These are phyloP conservation scores for Alternaria alternata DNA, from an alignment of 2,329 filamentous ascomycete species.

Conservation along the genomic window DNA sequence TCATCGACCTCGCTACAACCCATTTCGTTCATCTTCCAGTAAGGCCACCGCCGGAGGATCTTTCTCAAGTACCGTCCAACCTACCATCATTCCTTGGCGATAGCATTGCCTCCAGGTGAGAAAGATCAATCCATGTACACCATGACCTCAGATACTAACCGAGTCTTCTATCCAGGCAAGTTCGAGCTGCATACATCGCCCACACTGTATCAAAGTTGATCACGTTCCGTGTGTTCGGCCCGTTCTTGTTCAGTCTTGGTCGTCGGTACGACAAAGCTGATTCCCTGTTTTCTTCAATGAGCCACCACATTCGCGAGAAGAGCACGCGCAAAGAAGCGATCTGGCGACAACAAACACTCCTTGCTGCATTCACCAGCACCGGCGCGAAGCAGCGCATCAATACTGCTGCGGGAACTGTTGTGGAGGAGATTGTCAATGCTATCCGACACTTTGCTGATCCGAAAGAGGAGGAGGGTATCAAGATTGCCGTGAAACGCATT, in stretches of 20 bases:
- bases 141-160: not conserved
- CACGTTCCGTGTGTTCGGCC: conserved; percentile 64
- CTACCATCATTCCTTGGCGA: conserved; percentile 65
- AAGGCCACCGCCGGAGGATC: conserved; percentile 59
- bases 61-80: conserved; percentile 60
- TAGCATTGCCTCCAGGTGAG: conserved; percentile 57
- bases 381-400: conserved; percentile 66
- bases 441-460: conserved; percentile 63
- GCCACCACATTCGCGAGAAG: conserved; percentile 64
- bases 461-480: conserved; percentile 59
- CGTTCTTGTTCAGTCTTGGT: conserved; percentile 65
- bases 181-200: conserved; percentile 63
- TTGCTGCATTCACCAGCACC: conserved; percentile 64
- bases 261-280: conserved; percentile 65
- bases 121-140: not conserved
- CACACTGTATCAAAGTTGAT: conserved; percentile 66
- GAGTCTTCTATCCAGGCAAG: conserved; percentile 46
- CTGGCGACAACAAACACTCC: conserved; percentile 66
- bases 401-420: conserved; percentile 62
- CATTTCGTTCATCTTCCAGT: conserved; percentile 62
- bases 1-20: conserved; percentile 60
- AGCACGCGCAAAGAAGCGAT: conserved; percentile 65
- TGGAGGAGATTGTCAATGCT: conserved; percentile 64
- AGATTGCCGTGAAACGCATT: conserved; percentile 61
- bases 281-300: conserved; percentile 63